Evolutionary conservation across 371 early-diverging fungal genomes (phyloP).

Genomic region (Syncephalis plumigaleata): DNA sequence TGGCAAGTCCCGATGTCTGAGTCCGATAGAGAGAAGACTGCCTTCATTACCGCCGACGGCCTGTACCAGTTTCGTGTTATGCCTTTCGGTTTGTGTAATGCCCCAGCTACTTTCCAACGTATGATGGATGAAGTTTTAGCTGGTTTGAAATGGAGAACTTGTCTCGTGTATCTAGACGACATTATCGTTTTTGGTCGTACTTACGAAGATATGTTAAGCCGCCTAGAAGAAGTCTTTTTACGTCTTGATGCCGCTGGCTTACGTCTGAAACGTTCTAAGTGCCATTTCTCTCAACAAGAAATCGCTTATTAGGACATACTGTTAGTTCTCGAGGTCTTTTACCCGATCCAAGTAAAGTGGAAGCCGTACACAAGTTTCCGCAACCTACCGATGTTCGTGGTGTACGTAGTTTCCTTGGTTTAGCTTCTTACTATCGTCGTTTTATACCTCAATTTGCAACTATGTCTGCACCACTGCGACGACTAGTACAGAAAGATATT

Average conservation of each 20-base stretch:
- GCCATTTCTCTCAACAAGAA: conserved; percentile 10
- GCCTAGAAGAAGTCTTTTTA: conserved; percentile 14
- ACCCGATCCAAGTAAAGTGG: conserved; percentile 9
- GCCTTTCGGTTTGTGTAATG: conserved; percentile 18
- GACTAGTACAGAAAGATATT: conserved; percentile 7
- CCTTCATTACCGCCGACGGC: conserved; percentile 14
- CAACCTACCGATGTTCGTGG: conserved; percentile 8
- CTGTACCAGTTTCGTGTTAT: conserved; percentile 13
- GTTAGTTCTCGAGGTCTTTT: conserved; percentile 11
- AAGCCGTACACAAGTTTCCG: conserved; percentile 4
- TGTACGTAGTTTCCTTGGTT: conserved; percentile 13
- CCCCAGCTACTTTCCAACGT: conserved; percentile 16
- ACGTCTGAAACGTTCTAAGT: conserved; percentile 18
- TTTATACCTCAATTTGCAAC: conserved; percentile 13
- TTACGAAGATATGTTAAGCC: conserved; percentile 14
- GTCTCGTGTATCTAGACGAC: conserved; percentile 24
- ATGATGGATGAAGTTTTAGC: conserved; percentile 16
- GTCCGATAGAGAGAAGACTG: conserved; percentile 14
- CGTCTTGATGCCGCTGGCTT: conserved; percentile 12
- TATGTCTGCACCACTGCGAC: conserved; percentile 5
- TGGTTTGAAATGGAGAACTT: conserved; percentile 10
- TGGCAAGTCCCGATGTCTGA: conserved; percentile 16
- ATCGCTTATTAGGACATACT: conserved; percentile 17
- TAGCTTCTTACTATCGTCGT: conserved; percentile 13
- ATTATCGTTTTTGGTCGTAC: conserved; percentile 17